Conservation (phyloP, 2,329 filamentous ascomycete genomes). For the Chaetomiaceae sp. region DNA sequence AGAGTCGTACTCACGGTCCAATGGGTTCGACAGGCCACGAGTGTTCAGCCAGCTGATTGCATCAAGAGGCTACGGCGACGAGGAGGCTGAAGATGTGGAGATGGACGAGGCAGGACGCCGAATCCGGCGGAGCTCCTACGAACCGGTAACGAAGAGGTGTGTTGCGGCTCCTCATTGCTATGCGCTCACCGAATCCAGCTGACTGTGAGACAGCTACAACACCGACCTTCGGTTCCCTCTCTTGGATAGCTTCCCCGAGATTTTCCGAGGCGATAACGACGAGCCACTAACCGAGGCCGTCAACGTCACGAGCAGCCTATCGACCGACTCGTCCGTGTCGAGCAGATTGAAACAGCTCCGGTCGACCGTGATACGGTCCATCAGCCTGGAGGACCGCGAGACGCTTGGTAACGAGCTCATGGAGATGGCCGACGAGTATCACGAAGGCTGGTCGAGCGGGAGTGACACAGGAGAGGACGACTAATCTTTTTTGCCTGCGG, state of each 20-base stretch:
- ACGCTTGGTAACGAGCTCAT: constrained; percentile 74
- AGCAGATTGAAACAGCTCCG: constrained; percentile 63
- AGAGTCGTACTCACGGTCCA: constrained; percentile 20
- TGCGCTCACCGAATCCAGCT: neutral
- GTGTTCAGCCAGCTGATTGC: constrained; percentile 42
- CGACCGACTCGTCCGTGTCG: constrained; percentile 71
- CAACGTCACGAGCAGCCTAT: constrained; percentile 57
- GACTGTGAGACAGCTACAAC: constrained; percentile 40
- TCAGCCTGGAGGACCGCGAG: constrained; percentile 77
- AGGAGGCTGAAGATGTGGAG: constrained; percentile 26
- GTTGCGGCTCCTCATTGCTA: neutral
- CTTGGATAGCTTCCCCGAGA: constrained; percentile 76
- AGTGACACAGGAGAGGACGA: constrained; percentile 67
- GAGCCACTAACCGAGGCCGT: constrained; percentile 38
- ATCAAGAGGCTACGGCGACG: constrained; percentile 31
- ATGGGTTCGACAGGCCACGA: constrained; percentile 31
- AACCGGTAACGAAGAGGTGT: constrained; percentile 28
- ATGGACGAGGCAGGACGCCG: constrained; percentile 27
- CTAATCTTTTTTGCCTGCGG: neutral
- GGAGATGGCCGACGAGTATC: constrained; percentile 81
- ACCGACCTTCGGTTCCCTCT: constrained; percentile 64
- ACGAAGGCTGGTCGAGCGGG: constrained; percentile 80
- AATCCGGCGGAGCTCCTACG: constrained; percentile 26
- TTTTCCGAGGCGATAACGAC: constrained; percentile 52
- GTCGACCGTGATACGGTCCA: constrained; percentile 56